A percentile compares a stretch with the other conserved stretches of the same genome.
Conservation (phyloP, 805 yeast species). For the Groenewaldozyma tartarivorans region DNA sequence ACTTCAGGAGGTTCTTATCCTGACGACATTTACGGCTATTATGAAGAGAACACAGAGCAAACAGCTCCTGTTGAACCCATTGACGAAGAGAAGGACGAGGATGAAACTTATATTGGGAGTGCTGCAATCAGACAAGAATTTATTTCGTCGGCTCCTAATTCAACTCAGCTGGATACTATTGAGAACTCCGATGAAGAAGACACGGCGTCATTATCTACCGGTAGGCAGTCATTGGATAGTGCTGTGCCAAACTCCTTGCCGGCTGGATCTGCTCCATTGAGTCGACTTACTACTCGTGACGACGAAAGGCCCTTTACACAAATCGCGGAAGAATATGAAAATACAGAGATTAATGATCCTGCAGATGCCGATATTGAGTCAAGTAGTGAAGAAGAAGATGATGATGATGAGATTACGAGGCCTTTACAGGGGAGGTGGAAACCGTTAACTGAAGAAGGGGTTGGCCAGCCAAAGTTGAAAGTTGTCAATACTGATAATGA, state of each 20-base stretch:
- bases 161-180: conserved; percentile 2
- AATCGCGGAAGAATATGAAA: conserved; percentile 8
- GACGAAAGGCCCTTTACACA: conserved; percentile 5
- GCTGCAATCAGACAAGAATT: neutral
- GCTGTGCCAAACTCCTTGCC: neutral
- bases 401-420: conserved; percentile 1
- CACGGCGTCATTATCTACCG: conserved; percentile 23
- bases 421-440: conserved; percentile 11
- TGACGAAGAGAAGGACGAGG: neutral
- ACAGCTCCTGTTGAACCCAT: neutral
- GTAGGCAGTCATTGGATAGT: conserved; percentile 18
- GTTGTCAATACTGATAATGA: neutral
- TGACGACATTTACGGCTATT: conserved; percentile 15
- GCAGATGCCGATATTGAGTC: conserved; percentile 6
- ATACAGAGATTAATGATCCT: neutral
- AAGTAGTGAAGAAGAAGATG: conserved; percentile 2
- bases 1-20: conserved; percentile 6
- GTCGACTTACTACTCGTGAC: neutral
- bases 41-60: conserved; percentile 10
- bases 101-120: neutral
- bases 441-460: conserved; percentile 9
- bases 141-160: neutral
- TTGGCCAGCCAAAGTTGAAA: conserved; percentile 1
- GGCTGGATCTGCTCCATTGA: too few species aligned
- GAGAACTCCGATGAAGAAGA: conserved; percentile 18